A percentile compares a stretch with the other conserved stretches of the same genome.
Evolutionary conservation across 495 filamentous ascomycete species (phyloP).

Genomic region (Viridothelium virens): DNA sequence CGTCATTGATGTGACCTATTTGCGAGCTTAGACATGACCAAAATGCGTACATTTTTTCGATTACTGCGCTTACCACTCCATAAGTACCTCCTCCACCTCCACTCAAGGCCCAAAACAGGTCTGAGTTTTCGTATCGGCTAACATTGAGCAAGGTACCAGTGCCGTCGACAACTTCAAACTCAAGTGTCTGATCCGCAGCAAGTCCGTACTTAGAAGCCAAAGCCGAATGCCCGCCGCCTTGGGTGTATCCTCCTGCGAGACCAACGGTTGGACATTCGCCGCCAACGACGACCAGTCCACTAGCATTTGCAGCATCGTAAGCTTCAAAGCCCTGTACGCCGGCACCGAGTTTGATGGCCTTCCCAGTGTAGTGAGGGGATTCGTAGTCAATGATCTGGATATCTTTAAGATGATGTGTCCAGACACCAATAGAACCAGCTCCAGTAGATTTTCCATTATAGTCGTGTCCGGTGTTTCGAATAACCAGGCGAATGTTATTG

Average conservation of each 20-base stretch:
- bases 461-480: constrained; percentile 62
- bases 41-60: background rate
- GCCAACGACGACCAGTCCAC: constrained; percentile 21
- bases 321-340: constrained; percentile 24
- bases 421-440: constrained; percentile 44
- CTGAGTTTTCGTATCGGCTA: constrained; percentile 16
- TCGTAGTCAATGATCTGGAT: constrained; percentile 40
- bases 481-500: constrained; percentile 52
- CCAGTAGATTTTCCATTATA: constrained; percentile 45
- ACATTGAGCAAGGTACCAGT: constrained; percentile 16
- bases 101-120: constrained; percentile 24
- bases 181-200: constrained; percentile 54
- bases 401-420: constrained; percentile 46
- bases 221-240: constrained; percentile 29
- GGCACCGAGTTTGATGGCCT: constrained; percentile 24
- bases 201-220: constrained; percentile 49
- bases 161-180: constrained; percentile 33
- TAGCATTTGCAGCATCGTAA: constrained; percentile 20
- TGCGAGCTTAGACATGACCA: background rate
- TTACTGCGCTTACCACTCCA: constrained; percentile 14
- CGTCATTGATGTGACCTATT: constrained; percentile 16
- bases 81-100: constrained; percentile 27
- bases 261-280: constrained; percentile 27
- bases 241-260: constrained; percentile 25
- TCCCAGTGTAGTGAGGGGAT: constrained; percentile 35